These are phyloP conservation scores for Aurantiochytrium sp. DNA, from an alignment of 108 stramenopile species.

Conservation along the genomic window DNA sequence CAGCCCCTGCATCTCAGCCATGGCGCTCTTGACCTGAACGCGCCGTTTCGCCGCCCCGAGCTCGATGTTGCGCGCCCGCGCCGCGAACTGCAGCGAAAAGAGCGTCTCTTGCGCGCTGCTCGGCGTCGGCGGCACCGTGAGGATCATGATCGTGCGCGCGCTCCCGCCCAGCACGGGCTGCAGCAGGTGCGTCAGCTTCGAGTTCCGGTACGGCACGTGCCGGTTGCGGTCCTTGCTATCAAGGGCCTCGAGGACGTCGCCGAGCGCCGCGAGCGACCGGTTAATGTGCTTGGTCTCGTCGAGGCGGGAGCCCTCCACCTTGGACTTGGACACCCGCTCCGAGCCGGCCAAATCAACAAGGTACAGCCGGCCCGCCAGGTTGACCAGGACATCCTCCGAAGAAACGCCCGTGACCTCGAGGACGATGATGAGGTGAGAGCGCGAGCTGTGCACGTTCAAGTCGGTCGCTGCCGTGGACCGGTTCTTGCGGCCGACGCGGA, in stretches of 20 bases:
- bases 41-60: neutral
- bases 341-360: constrained; percentile 76
- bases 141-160: constrained; percentile 49
- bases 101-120: constrained; percentile 47
- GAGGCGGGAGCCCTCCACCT: constrained; percentile 54
- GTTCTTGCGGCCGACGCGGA: constrained; percentile 72
- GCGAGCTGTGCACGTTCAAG: constrained; percentile 64
- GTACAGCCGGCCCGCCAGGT: constrained; percentile 63
- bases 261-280: constrained; percentile 62
- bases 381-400: neutral
- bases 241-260: constrained; percentile 94
- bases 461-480: constrained; percentile 63
- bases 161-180: constrained; percentile 39
- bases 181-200: constrained; percentile 57
- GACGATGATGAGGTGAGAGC: constrained; percentile 61
- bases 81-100: constrained; percentile 47
- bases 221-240: constrained; percentile 42
- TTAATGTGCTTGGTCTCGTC: constrained; percentile 70
- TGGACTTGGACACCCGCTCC: constrained; percentile 69
- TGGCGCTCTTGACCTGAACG: neutral
- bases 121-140: constrained; percentile 32
- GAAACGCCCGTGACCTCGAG: constrained; percentile 43
- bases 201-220: constrained; percentile 63
- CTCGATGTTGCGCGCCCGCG: constrained; percentile 39
- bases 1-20: neutral